Percentiles rank a stretch among this genome's conserved stretches.
Evolutionary conservation across 257 asterid genomes (phyloP).

Genomic region (Linderniella brevidens): DNA sequence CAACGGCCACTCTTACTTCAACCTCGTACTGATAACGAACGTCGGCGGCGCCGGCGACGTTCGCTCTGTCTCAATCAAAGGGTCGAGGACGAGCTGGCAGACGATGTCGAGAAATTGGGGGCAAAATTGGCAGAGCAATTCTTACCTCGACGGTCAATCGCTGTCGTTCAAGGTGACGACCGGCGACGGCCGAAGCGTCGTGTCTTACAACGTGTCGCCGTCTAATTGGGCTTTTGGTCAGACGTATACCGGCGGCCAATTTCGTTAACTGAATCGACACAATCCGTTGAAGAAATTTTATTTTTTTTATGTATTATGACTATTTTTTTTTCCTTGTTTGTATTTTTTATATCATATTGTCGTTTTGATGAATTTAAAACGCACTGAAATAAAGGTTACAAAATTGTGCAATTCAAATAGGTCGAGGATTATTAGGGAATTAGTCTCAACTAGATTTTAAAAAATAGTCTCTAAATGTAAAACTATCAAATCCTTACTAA

Average conservation of each 20-base stretch:
- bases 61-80: constrained; percentile 58
- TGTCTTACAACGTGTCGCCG: constrained; percentile 69
- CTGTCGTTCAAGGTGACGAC: constrained; percentile 64
- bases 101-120: constrained; percentile 96
- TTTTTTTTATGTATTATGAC: too few species aligned
- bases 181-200: constrained; percentile 58
- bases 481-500: too few species aligned
- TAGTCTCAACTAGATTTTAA: too few species aligned
- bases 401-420: too few species aligned
- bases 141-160: constrained; percentile 76
- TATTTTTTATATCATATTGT: too few species aligned
- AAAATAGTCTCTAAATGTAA: too few species aligned
- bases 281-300: too few species aligned
- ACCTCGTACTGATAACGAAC: constrained; percentile 67
- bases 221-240: constrained; percentile 71
- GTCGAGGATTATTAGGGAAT: too few species aligned
- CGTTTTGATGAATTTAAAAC: too few species aligned
- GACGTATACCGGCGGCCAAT: constrained; percentile 60
- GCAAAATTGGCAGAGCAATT: constrained; percentile 86
- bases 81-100: constrained; percentile 75
- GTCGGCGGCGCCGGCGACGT: constrained; percentile 92
- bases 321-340: too few species aligned
- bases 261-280: constrained; percentile 17
- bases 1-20: constrained; percentile 80
- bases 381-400: too few species aligned